Evolutionary conservation across 805 yeast genomes (phyloP).

Genomic region (Candida xiaguanensis): DNA sequence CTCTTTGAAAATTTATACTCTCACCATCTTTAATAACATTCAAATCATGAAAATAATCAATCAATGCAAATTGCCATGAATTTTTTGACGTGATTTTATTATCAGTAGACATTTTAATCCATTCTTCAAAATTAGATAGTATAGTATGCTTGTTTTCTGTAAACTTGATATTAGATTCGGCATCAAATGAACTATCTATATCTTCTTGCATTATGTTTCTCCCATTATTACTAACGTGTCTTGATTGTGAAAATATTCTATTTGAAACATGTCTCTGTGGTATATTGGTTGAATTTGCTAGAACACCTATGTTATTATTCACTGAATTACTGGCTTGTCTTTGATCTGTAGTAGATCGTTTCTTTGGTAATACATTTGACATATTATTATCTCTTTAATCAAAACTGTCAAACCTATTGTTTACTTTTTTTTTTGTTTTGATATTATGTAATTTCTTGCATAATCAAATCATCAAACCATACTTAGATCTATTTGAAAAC

Average conservation of each 20-base stretch:
- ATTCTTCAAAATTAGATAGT: slow-evolving; percentile 44
- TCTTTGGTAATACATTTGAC: slow-evolving; percentile 8
- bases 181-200: slow-evolving; percentile 17
- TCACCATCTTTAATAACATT: slow-evolving; percentile 43
- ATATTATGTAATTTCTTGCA: background rate
- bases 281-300: slow-evolving; percentile 2
- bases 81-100: slow-evolving; percentile 47
- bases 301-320: slow-evolving; percentile 1
- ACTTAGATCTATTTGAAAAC: too few species aligned
- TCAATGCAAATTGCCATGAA: slow-evolving; percentile 48
- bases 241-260: slow-evolving; percentile 11
- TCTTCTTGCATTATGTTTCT: slow-evolving; percentile 17
- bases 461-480: background rate
- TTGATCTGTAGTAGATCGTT: slow-evolving; percentile 4
- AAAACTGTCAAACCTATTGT: background rate
- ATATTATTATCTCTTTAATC: background rate
- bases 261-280: slow-evolving; percentile 7
- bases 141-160: slow-evolving; percentile 41
- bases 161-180: slow-evolving; percentile 39
- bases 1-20: slow-evolving; percentile 79
- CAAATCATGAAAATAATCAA: slow-evolving; percentile 52
- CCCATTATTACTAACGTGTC: slow-evolving; percentile 13
- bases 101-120: slow-evolving; percentile 47
- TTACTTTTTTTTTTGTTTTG: background rate
- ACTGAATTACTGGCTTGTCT: background rate